Conservation (phyloP, 2,329 filamentous ascomycete species). For the Periconia macrospinosa region DNA sequence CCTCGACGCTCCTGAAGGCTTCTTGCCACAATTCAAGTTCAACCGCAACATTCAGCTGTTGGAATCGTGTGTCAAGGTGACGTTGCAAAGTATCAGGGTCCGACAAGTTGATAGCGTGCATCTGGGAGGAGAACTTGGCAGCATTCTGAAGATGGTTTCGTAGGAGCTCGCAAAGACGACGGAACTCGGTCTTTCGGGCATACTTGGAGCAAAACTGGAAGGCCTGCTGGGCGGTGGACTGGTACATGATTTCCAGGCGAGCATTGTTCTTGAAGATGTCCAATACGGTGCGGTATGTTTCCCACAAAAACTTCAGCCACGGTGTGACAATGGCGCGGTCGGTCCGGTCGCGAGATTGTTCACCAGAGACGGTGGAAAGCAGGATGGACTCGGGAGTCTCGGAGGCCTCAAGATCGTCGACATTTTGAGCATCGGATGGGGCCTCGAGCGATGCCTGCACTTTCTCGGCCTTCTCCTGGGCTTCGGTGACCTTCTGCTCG, state of each 20-base stretch:
- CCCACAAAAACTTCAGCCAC: constrained; percentile 99
- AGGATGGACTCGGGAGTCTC: constrained; percentile 98
- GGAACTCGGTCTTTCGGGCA: constrained; percentile 98
- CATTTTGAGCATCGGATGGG: constrained; percentile 69
- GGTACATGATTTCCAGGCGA: constrained; percentile 94
- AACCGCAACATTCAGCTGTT: constrained; percentile 96
- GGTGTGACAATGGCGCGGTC: constrained; percentile 98
- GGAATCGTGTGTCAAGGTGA: constrained; percentile 96
- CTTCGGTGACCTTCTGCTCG: constrained; percentile 92
- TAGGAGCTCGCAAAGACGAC: constrained; percentile 94
- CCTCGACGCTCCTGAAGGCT: constrained; percentile 98
- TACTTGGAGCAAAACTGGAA: constrained; percentile 99
- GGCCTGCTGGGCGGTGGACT: constrained; percentile 95
- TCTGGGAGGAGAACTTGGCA: constrained; percentile 97
- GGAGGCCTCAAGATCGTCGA: constrained; percentile 94
- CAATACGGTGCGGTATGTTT: constrained; percentile 96
- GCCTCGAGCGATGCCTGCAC: constrained; percentile 86
- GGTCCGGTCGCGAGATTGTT: constrained; percentile 95
- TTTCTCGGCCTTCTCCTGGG: constrained; percentile 94
- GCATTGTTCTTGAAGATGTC: constrained; percentile 99
- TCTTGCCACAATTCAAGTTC: constrained; percentile 99
- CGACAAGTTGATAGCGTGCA: constrained; percentile 98
- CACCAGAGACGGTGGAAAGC: constrained; percentile 94
- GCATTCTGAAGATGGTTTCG: constrained; percentile 99
- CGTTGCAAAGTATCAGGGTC: constrained; percentile 97